Percentiles rank a stretch among this genome's conserved stretches.
Evolutionary conservation across 2,329 filamentous ascomycete genomes (phyloP).

Genomic region (Aspergillus fumigatiaffinis): DNA sequence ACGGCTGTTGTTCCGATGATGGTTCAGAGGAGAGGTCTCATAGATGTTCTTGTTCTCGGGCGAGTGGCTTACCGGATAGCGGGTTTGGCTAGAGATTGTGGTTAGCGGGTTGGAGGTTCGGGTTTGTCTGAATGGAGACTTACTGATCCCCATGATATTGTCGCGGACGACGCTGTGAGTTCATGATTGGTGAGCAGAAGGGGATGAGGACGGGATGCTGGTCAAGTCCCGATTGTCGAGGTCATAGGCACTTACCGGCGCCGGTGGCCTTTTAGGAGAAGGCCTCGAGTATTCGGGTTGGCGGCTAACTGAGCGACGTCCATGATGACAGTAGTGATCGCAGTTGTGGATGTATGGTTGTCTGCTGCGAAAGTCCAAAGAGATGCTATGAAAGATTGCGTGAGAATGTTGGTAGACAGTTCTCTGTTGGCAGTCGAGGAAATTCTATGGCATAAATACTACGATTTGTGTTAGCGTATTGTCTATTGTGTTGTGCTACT

Average conservation of each 20-base stretch:
- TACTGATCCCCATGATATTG: neutral
- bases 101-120: neutral
- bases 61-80: neutral
- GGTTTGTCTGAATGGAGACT: neutral
- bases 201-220: slow-evolving; percentile 24
- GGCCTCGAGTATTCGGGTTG: neutral
- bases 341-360: neutral
- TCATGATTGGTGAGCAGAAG: neutral
- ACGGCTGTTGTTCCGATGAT: slow-evolving; percentile 15
- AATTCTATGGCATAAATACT: neutral
- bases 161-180: neutral
- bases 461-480: neutral
- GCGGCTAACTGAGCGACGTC: neutral
- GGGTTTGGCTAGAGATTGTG: neutral
- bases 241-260: neutral
- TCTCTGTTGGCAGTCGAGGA: no score
- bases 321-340: neutral
- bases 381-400: neutral
- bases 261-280: neutral
- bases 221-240: slow-evolving; percentile 18
- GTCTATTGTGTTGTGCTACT: neutral
- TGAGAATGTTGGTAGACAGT: neutral
- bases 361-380: neutral
- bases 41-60: neutral
- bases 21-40: neutral